Base-by-base conservation (phyloP, 352 stramenopile genomes). In the Phytophthora pinifolia region DNA sequence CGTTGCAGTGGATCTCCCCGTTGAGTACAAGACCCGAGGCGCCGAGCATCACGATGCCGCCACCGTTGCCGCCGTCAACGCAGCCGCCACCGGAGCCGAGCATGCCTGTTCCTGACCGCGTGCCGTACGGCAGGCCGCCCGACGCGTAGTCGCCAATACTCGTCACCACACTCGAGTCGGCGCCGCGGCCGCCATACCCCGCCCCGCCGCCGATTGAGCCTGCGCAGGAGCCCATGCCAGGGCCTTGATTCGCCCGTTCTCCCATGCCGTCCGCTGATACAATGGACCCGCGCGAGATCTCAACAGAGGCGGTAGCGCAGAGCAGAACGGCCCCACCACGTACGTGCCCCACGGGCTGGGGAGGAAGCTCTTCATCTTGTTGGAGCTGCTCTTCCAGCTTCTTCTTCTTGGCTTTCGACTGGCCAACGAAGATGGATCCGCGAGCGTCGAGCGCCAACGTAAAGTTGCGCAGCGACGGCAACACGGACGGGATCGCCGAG, bases 51-150 rank as follows among this genome's bases (percentile, higher is more conserved):
- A 88, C 69, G 17, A 92, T 71, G 37, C 83, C 83, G 17, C 83
- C 83, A 30, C 83, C 83, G 14, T 79, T 76, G 22, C 83, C 83
- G 2, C 78, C 80, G 29, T 75, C 70, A 4, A 86, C 75, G 33
- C 83, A 93, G 0, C 83, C 80, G 25, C 83, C 83, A 48, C 80
- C 83, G 9, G 80, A 89, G 10, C 83, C 83, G 6, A 93, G 54
- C 67, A 86, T 82, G 9, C 83, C 83, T 50, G 72, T 67, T 7
- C 83, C 82, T 9, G 72, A 76, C 17, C 72, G 73, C 7, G 80
- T 88, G 15, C 83, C 80, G 49, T 93, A 93, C 9, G 75, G 62
- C 17, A 89, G 51, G 9, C 83, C 83, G 35, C 83, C 80, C 35
- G 71, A 70, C 1, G 78, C 80, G 45, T 88, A 86, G 35, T 86